These are phyloP conservation scores for Emericellopsis atlantica DNA, from an alignment of 2,329 filamentous ascomycete species.

Conservation along the genomic window DNA sequence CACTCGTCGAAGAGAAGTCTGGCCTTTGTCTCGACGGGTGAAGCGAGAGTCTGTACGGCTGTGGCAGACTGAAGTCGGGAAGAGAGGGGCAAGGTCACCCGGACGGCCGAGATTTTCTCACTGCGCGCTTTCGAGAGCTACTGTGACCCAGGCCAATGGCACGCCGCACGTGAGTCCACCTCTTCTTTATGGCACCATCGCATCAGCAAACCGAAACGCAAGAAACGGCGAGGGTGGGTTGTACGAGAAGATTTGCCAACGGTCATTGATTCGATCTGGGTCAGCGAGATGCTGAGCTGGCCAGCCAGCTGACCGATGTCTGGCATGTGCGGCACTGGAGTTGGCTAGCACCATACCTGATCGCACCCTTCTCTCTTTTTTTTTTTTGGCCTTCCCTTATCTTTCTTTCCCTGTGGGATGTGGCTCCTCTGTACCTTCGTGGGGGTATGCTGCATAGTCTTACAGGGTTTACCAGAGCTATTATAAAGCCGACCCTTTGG, in stretches of 20 bases:
- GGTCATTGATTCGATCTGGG: too few relatives aligned
- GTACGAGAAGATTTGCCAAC: not conserved
- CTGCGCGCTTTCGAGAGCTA: conserved; percentile 1
- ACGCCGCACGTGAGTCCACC: not conserved
- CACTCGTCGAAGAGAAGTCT: not conserved
- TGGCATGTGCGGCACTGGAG: too few relatives aligned
- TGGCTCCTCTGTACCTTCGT: too few relatives aligned
- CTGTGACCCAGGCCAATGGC: not conserved
- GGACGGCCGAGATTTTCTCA: not conserved
- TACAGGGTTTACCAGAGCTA: too few relatives aligned
- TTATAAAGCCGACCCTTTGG: not conserved
- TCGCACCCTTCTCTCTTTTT: too few relatives aligned
- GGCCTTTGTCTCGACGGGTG: not conserved
- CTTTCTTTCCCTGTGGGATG: too few relatives aligned
- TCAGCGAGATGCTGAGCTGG: too few relatives aligned
- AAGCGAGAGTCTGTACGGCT: not conserved
- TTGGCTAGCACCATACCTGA: too few relatives aligned
- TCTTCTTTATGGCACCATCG: not conserved
- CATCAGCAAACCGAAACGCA: not conserved
- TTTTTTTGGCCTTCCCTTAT: too few relatives aligned
- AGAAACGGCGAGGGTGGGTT: not conserved
- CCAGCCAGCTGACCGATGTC: too few relatives aligned
- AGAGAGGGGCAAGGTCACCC: too few relatives aligned
- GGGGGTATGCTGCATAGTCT: too few relatives aligned
- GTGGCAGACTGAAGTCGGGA: not conserved